Evolutionary conservation across 805 yeast species (phyloP).

Genomic region (Yamadazyma akitaensis): DNA sequence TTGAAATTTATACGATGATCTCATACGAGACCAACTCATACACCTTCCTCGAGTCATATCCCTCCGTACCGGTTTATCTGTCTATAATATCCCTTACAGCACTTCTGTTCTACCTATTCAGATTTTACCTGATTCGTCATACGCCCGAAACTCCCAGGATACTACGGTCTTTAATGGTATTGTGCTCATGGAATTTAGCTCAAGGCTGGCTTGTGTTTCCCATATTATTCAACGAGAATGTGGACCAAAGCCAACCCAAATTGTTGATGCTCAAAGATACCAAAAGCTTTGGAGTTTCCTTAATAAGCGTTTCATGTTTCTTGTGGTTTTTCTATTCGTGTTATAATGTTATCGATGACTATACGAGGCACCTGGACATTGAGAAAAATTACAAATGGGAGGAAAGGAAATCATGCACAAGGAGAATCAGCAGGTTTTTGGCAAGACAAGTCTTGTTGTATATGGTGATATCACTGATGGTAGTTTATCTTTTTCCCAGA

Average conservation of each 20-base stretch:
- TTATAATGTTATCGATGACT: background rate
- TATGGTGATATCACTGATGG: background rate
- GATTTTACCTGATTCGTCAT: background rate
- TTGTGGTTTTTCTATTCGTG: background rate
- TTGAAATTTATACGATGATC: background rate
- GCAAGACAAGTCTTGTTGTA: background rate
- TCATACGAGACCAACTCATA: background rate
- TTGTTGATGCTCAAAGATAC: background rate
- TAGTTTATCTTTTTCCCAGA: conserved; percentile 11
- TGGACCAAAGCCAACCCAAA: background rate
- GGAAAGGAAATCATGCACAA: background rate
- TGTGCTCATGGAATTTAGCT: background rate
- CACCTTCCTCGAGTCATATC: background rate
- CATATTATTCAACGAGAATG: background rate
- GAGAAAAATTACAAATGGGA: background rate
- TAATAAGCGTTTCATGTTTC: background rate
- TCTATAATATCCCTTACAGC: background rate
- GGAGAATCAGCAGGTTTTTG: background rate
- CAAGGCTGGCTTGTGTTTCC: background rate
- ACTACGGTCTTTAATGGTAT: background rate
- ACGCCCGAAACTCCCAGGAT: background rate
- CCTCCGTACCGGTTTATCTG: background rate
- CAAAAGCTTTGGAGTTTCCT: background rate
- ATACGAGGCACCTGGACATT: background rate
- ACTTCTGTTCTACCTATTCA: background rate